These are phyloP conservation scores for Ascochyta pisi DNA, from an alignment of 2,329 filamentous ascomycete species.

Conservation along the genomic window DNA sequence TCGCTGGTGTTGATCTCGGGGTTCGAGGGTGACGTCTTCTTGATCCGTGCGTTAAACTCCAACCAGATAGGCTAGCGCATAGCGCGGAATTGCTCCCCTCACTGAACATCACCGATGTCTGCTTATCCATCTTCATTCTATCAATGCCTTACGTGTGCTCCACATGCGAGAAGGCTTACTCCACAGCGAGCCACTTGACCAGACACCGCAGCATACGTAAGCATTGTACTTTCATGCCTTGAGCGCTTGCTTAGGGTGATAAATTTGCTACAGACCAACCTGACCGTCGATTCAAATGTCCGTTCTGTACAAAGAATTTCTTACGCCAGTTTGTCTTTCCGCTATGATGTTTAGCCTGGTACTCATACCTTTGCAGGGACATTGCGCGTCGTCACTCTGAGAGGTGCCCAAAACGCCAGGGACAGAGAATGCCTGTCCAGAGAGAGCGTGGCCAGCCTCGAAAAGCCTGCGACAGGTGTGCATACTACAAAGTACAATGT, in stretches of 20 bases:
- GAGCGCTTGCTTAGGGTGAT: not conserved
- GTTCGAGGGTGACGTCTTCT: too few relatives aligned
- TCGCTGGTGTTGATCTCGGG: too few relatives aligned
- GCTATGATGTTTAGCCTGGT: not conserved
- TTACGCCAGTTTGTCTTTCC: not conserved
- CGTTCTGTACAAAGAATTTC: not conserved
- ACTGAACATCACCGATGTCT: not conserved
- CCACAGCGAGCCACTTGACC: conserved; percentile 6
- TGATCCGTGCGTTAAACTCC: too few relatives aligned
- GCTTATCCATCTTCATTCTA: not conserved
- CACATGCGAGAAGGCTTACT: not conserved
- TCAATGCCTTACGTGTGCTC: conserved; percentile 2
- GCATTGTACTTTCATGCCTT: not conserved
- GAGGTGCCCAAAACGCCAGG: not conserved
- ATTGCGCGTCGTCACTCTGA: conserved; percentile 7
- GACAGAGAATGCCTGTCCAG: not conserved
- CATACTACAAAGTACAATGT: not conserved
- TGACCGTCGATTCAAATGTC: conserved; percentile 1
- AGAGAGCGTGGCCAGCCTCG: conserved; percentile 5
- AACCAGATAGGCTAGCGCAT: too few relatives aligned
- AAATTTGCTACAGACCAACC: not conserved
- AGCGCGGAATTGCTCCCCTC: too few relatives aligned
- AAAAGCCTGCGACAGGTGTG: conserved; percentile 4
- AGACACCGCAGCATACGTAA: not conserved
- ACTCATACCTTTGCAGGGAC: not conserved